Evolutionary conservation across 2,329 filamentous ascomycete genomes (phyloP).

Genomic region (Helotiales sp.): DNA sequence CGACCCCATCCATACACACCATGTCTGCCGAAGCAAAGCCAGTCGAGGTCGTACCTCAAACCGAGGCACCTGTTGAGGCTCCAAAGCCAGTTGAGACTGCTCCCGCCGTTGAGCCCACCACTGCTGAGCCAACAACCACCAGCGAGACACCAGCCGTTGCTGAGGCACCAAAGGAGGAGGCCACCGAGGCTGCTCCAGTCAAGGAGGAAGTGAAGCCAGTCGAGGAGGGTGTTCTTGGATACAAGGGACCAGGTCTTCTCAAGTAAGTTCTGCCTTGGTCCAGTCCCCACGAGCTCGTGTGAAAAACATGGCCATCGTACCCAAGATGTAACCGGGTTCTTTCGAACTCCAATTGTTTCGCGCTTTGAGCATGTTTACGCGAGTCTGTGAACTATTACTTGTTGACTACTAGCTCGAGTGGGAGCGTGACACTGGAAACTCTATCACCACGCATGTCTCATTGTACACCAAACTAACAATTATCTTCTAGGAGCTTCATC

Average conservation of each 20-base stretch:
- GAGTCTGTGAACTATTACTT: constrained; percentile 6
- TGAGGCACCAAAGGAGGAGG: constrained; percentile 55
- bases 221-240: constrained; percentile 78
- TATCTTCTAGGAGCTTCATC: constrained; percentile 69
- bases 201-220: constrained; percentile 54
- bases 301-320: not conserved
- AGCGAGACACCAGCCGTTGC: constrained; percentile 32
- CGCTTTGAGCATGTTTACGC: constrained; percentile 6
- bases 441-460: not conserved
- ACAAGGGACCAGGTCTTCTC: constrained; percentile 81
- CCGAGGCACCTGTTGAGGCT: constrained; percentile 53
- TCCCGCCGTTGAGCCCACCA: constrained; percentile 41
- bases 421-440: not conserved
- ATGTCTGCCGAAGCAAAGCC: constrained; percentile 26
- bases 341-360: not conserved
- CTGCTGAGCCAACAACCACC: constrained; percentile 38
- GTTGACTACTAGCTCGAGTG: not conserved
- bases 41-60: constrained; percentile 14
- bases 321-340: not conserved
- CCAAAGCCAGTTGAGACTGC: constrained; percentile 59
- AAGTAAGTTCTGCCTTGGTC: constrained; percentile 83
- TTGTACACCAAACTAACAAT: not conserved
- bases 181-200: constrained; percentile 63
- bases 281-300: no score
- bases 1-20: not conserved